Conservation (phyloP, 2,329 filamentous ascomycete species). For the Alternaria sp. region DNA sequence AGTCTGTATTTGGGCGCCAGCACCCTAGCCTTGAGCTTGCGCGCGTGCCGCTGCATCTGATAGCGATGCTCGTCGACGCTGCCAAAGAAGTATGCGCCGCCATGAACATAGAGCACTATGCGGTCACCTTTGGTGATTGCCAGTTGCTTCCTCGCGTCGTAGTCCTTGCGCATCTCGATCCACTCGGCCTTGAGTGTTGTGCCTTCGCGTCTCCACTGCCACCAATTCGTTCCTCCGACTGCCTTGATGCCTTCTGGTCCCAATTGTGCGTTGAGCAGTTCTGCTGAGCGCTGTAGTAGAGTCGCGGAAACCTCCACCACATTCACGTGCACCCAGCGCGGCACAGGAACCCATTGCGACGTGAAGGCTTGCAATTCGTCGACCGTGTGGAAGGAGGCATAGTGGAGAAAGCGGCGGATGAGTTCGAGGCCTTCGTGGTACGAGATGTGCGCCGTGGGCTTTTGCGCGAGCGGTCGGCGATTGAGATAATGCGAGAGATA, state of each 20-base stretch:
- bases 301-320: conserved; percentile 68
- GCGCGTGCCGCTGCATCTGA: conserved; percentile 93
- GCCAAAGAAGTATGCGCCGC: conserved; percentile 94
- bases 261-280: conserved; percentile 73
- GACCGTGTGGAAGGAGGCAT: conserved; percentile 86
- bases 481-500: conserved; percentile 90
- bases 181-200: conserved; percentile 80
- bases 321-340: conserved; percentile 84
- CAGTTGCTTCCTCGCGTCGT: conserved; percentile 71
- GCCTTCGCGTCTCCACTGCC: conserved; percentile 72
- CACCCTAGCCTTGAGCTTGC: conserved; percentile 89
- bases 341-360: conserved; percentile 86
- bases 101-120: conserved; percentile 93
- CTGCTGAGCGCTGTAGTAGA: conserved; percentile 69
- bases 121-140: conserved; percentile 66
- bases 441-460: conserved; percentile 87
- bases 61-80: conserved; percentile 97
- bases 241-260: conserved; percentile 75
- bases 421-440: conserved; percentile 93
- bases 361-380: conserved; percentile 95
- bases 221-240: conserved; percentile 81
- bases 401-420: conserved; percentile 82
- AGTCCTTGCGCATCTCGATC: conserved; percentile 93
- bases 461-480: conserved; percentile 73
- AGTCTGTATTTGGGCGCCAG: conserved; percentile 86